Evolutionary conservation across 164 flowering plant genomes (phyloP).

Genomic region (Amborella trichopoda): DNA sequence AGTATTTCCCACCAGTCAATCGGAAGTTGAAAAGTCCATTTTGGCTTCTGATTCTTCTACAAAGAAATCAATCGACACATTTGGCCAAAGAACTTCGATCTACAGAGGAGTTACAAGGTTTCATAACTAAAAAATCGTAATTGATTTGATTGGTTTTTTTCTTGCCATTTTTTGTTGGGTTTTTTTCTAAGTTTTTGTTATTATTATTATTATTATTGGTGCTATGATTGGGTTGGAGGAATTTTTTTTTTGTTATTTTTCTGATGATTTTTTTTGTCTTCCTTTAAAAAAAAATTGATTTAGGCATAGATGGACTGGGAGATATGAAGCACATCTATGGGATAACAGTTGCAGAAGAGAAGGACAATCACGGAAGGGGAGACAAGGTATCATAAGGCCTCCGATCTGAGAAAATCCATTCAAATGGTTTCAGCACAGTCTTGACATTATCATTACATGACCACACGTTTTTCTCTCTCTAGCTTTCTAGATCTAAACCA

Average conservation of each 20-base stretch:
- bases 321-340: conserved; percentile 91
- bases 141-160: neutral
- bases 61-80: conserved; percentile 50
- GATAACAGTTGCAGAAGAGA: conserved; percentile 86
- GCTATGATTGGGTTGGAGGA: too few relatives aligned
- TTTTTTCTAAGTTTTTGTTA: too few relatives aligned
- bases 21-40: conserved; percentile 12
- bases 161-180: too few relatives aligned
- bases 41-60: conserved; percentile 10
- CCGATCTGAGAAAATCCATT: neutral
- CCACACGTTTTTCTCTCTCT: too few relatives aligned
- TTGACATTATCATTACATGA: too few relatives aligned
- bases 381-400: conserved; percentile 48
- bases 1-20: conserved; percentile 16
- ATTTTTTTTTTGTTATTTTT: too few relatives aligned
- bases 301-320: conserved; percentile 84
- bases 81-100: conserved; percentile 78
- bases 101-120: conserved; percentile 78
- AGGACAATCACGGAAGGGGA: conserved; percentile 78
- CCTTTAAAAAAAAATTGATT: too few relatives aligned
- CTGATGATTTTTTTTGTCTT: too few relatives aligned
- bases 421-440: neutral
- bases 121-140: neutral
- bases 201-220: too few relatives aligned
- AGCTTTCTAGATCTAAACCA: too few relatives aligned